Base-by-base conservation (phyloP, 2,329 filamentous ascomycete genomes). In the Claviceps sp. region DNA sequence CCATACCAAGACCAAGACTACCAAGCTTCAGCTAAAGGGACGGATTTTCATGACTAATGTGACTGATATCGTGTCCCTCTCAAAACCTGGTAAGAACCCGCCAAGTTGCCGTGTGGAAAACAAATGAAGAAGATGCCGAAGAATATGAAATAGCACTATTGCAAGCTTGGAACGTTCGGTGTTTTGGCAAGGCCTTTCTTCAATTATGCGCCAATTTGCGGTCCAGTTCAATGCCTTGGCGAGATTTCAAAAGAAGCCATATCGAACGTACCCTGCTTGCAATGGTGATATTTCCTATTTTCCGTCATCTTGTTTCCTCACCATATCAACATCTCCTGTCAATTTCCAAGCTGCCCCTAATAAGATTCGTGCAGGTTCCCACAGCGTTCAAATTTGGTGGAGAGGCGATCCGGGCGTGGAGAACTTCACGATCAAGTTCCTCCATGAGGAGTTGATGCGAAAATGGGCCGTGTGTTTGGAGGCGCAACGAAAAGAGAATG, bases 21-120 rank as follows among this genome's bases (percentile, higher is more conserved):
- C 85, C 43, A 95, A 91, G 68, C 75, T 97, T 55, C 90, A 96
- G 68, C 77, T 98, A 34, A 98, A 98, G 69, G 93, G 93, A 41
- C 82, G 93, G 50, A 98, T 98, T 61, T 97, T 96, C 71, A 97
- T 98, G 90, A 89, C 90, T 59, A 98, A 98, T 63, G 91, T 98
- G 51, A 97, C 90, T 41, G 88, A 96, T 66, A 84, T 95, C n/a
- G 75, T 95, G 43, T 90, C 86, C 18, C 75, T 93, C 54, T 82
- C 85, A 48, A 95, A 90, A 67, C 87, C 88, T 68, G 89, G 90
- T 94, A 79, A 64, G 78, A 22, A 37, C 9, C 9, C 30, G 9
- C 4, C 30, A 34, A 34, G 30, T 34, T 11, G 30, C 4, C 4
- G 30, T 11, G 9, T 34, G 30, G 9, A 11, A 34, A 34, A 34